phyloP scores from a whole-genome alignment of 2,329 filamentous ascomycete genomes.

The Ophiostoma quercus region DNA sequence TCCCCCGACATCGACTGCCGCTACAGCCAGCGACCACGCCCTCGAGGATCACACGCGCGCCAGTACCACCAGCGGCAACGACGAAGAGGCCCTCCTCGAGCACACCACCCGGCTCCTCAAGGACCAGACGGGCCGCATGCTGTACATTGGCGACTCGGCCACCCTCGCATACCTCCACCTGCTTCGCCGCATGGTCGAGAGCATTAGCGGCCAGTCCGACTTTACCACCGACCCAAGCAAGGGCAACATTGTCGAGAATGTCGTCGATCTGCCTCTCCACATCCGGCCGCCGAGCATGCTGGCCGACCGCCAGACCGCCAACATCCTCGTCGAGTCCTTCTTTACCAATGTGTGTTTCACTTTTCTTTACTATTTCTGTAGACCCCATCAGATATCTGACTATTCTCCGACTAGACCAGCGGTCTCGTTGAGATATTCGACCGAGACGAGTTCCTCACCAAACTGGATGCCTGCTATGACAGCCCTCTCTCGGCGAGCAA shows the following conservation, averaged over 20 bases:
- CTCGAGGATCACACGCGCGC: constrained; percentile 35
- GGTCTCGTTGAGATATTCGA: constrained; percentile 59
- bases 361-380: background rate
- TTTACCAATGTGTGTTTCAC: constrained; percentile 50
- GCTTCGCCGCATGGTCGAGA: constrained; percentile 56
- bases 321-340: constrained; percentile 53
- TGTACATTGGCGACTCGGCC: constrained; percentile 60
- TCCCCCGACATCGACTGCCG: background rate
- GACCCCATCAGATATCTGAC: background rate
- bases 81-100: constrained; percentile 53
- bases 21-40: constrained; percentile 28
- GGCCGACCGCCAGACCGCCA: constrained; percentile 47
- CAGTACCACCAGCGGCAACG: constrained; percentile 41
- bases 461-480: constrained; percentile 49
- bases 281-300: constrained; percentile 48
- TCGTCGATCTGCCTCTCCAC: constrained; percentile 42
- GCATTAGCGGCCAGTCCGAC: constrained; percentile 46
- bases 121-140: constrained; percentile 52
- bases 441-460: constrained; percentile 43
- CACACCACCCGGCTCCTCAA: constrained; percentile 54
- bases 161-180: constrained; percentile 57
- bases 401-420: constrained; percentile 42
- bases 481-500: constrained; percentile 48
- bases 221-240: constrained; percentile 57
- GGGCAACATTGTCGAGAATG: constrained; percentile 51